These are phyloP conservation scores for Pseudocercospora fuligena DNA, from an alignment of 2,329 filamentous ascomycete species.

Conservation along the genomic window DNA sequence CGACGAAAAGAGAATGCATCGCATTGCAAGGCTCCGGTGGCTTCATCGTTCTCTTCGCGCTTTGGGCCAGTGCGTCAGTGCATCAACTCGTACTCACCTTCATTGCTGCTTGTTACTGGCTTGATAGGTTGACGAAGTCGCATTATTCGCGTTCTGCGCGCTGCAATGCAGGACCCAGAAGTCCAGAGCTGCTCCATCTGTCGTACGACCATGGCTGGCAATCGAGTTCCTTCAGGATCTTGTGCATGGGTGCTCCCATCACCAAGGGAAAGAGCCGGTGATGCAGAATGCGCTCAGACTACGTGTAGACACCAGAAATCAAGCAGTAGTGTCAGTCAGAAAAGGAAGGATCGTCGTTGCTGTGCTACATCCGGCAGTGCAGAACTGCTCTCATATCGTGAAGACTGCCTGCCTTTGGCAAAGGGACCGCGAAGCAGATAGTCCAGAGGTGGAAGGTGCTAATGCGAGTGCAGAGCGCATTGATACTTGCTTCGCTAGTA, in stretches of 20 bases:
- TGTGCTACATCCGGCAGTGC: not conserved
- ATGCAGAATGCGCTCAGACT: not conserved
- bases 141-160: not conserved
- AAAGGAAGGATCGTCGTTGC: not conserved
- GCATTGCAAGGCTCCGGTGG: constrained; percentile 10
- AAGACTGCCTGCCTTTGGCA: not conserved
- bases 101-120: not conserved
- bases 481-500: not conserved
- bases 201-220: not conserved
- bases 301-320: not conserved
- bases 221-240: not conserved
- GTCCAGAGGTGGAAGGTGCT: not conserved
- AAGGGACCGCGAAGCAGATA: not conserved
- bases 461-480: not conserved
- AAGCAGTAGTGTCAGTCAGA: not conserved
- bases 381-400: not conserved
- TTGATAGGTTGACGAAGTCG: not conserved
- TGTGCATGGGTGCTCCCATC: not conserved
- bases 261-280: not conserved
- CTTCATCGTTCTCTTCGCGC: not conserved
- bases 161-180: not conserved
- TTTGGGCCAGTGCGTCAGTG: not conserved
- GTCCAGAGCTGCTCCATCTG: not conserved
- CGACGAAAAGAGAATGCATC: constrained; percentile 19
- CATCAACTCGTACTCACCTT: constrained; percentile 1